Evolutionary conservation across 176 grass and related monocot genomes (phyloP), one percentile per base, ranked within the genome.

Genomic region (Musa troglodytarum): DNA sequence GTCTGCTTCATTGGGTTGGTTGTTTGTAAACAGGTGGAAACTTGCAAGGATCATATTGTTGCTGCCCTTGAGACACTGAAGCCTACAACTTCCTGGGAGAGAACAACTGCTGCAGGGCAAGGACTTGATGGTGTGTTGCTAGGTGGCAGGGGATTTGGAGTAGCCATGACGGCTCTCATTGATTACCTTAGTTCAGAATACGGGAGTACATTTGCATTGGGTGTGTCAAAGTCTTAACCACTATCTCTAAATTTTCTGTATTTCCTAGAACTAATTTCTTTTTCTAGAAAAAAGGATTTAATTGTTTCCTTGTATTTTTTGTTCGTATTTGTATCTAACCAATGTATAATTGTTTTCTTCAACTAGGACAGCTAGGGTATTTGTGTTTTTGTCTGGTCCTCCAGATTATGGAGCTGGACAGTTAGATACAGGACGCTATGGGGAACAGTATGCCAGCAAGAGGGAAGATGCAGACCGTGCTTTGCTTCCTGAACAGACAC

Each of bases 371-470:
- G 95, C 90, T 82, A 87, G 95, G 87, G 86, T 94, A 66, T 99
- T 99, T 89, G 76, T 88, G 57, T 99, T 99, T 90, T 69, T 86
- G 58, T 99, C 95, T 85, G 90, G 88, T 83, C 83, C 95, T 63
- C 95, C 90, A 76, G 95, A 99, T 86, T 99, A 94, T 78, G 95
- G 90, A 83, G 82, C 79, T 76, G 95, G 95, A 77, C 86, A 91
- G 50, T 84, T 99, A 71, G 90, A 99, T 73, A 99, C 90, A 54
- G 86, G 78, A 82, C 85, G 90, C 58, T 99, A 99, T 72, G 90
- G 95, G 67, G 95, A 94, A 80, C 95, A 94, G 74, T 99, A 99
- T 86, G 90, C 95, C 76, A 93, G 88, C 81, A 88, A 88, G 69
- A 78, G 90, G 51, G 95, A 91, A 80, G 95, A 99, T 56, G 86